A percentile compares a stretch with the other conserved stretches of the same genome.
Evolutionary conservation across 345 rosid species (phyloP).

Genomic region (Rhodomyrtus tomentosa): DNA sequence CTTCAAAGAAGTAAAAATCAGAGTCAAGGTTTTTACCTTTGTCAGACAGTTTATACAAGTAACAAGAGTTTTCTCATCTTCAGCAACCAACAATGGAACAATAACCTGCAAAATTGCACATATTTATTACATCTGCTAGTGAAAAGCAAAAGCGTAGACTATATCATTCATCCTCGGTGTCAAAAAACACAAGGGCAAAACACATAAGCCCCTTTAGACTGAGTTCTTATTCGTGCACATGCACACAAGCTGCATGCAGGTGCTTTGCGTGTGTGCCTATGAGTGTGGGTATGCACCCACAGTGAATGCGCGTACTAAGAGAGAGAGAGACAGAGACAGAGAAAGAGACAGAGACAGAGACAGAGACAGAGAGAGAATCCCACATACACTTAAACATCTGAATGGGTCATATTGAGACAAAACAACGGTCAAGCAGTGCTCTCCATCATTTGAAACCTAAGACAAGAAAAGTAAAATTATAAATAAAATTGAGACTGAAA

Average conservation of each 20-base stretch:
- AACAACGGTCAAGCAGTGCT: constrained; percentile 69
- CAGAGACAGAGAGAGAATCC: background rate
- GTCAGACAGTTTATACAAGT: constrained; percentile 90
- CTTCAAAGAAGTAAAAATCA: background rate
- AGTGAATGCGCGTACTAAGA: background rate
- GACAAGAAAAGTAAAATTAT: background rate
- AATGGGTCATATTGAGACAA: constrained; percentile 84
- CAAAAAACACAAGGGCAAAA: background rate
- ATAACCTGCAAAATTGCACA: constrained; percentile 46
- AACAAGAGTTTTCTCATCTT: constrained; percentile 88
- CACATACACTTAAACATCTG: constrained; percentile 83
- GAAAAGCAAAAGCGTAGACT: background rate
- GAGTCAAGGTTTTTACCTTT: constrained; percentile 38
- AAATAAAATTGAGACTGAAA: constrained; percentile 1
- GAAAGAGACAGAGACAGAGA: background rate
- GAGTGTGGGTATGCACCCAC: background rate
- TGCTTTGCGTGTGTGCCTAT: background rate
- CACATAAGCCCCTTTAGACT: background rate
- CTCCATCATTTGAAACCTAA: constrained; percentile 87
- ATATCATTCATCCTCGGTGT: background rate
- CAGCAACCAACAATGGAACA: constrained; percentile 80
- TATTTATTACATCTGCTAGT: background rate
- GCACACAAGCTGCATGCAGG: background rate
- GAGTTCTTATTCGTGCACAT: background rate
- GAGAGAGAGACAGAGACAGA: background rate